phyloP scores from a whole-genome alignment of 2,329 filamentous ascomycete genomes.

The Fusarium sp. region DNA sequence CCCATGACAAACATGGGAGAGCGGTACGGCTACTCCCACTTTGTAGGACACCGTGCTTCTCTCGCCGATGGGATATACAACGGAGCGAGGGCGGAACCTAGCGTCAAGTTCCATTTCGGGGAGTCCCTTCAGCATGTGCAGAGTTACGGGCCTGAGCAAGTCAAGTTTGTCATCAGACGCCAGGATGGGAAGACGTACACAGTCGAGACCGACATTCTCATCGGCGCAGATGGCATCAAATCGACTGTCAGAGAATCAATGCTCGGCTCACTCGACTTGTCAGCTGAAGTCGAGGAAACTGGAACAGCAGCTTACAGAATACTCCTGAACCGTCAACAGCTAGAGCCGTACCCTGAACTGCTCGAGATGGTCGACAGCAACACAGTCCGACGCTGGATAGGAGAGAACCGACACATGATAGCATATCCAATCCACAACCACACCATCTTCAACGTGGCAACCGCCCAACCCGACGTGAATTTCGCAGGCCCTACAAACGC shows the following conservation, averaged over 20 bases:
- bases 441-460: constrained; percentile 21
- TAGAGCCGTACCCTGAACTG: constrained; percentile 14
- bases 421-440: constrained; percentile 29
- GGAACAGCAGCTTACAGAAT: constrained; percentile 16
- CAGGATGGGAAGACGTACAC: background rate
- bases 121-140: constrained; percentile 12
- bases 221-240: constrained; percentile 29
- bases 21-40: constrained; percentile 22
- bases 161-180: constrained; percentile 1
- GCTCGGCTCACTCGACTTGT: background rate
- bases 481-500: constrained; percentile 16
- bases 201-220: constrained; percentile 17
- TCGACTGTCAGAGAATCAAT: constrained; percentile 23
- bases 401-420: constrained; percentile 17
- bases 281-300: constrained; percentile 1
- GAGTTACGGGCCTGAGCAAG: background rate
- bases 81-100: constrained; percentile 13
- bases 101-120: constrained; percentile 17
- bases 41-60: constrained; percentile 19
- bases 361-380: constrained; percentile 20
- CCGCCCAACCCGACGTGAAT: constrained; percentile 14
- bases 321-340: background rate
- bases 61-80: constrained; percentile 13
- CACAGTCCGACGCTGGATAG: constrained; percentile 8
- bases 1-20: constrained; percentile 10